Conservation (phyloP, 768 basidiomycete genomes). For the Boletus reticuloceps region DNA sequence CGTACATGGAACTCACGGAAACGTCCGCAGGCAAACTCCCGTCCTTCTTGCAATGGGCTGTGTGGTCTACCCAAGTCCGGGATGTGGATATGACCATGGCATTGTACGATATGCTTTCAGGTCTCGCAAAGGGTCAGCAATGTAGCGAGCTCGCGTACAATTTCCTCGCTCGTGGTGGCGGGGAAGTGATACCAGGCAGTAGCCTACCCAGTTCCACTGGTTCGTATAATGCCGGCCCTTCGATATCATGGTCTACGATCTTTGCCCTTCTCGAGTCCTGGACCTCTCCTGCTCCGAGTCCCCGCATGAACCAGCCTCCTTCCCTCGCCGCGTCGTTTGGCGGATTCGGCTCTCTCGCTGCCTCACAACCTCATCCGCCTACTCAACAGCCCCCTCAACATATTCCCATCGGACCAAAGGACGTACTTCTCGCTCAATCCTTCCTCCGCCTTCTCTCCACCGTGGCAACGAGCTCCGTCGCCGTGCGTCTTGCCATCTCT, state of each 20-base stretch:
- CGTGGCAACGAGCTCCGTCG: constrained; percentile 70
- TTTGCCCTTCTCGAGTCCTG: constrained; percentile 77
- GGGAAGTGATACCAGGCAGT: constrained; percentile 64
- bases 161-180: constrained; percentile 77
- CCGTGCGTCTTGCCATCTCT: constrained; percentile 75
- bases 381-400: constrained; percentile 41
- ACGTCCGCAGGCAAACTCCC: constrained; percentile 61
- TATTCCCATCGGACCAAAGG: constrained; percentile 57
- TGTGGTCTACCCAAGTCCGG: constrained; percentile 77
- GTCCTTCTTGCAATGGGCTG: constrained; percentile 86
- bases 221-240: constrained; percentile 44
- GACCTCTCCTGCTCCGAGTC: constrained; percentile 51
- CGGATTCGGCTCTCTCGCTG: constrained; percentile 29
- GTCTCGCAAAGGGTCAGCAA: constrained; percentile 78
- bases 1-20: constrained; percentile 61
- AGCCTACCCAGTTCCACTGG: constrained; percentile 38
- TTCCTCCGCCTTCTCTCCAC: constrained; percentile 79
- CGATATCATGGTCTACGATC: constrained; percentile 76
- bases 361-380: constrained; percentile 27
- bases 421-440: constrained; percentile 73
- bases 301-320: constrained; percentile 44
- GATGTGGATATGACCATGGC: constrained; percentile 74
- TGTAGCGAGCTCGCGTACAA: constrained; percentile 88
- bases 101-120: constrained; percentile 85
- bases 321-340: constrained; percentile 32